Percentiles rank a stretch among this genome's conserved stretches.
These are phyloP conservation scores for Trametopsis cervina DNA, from an alignment of 768 basidiomycete species.

Conservation along the genomic window DNA sequence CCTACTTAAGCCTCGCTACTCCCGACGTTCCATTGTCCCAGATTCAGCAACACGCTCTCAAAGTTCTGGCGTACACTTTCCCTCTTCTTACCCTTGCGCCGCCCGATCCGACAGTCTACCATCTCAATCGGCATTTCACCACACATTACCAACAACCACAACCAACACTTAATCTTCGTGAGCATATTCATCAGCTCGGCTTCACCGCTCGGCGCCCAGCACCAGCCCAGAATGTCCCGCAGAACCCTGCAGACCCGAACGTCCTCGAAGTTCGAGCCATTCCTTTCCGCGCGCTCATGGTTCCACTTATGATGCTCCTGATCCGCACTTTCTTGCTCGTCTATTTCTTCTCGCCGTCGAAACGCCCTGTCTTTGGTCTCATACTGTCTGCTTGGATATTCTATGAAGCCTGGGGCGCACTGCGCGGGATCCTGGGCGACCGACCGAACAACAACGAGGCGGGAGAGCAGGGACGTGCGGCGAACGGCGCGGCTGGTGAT, in stretches of 20 bases:
- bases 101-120: constrained; percentile 22
- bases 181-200: constrained; percentile 58
- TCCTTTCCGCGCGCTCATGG: constrained; percentile 58
- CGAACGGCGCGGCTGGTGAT: constrained; percentile 8
- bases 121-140: neutral
- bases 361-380: constrained; percentile 63
- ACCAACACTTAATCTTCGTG: constrained; percentile 39
- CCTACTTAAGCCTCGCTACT: constrained; percentile 46
- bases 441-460: constrained; percentile 19
- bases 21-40: constrained; percentile 43
- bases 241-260: constrained; percentile 28
- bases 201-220: constrained; percentile 43
- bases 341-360: constrained; percentile 71
- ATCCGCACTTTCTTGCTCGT: constrained; percentile 62
- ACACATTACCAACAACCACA: constrained; percentile 14
- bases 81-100: constrained; percentile 33
- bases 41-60: constrained; percentile 57
- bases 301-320: constrained; percentile 60
- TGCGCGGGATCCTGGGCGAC: constrained; percentile 41
- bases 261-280: constrained; percentile 43
- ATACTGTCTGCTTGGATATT: constrained; percentile 63
- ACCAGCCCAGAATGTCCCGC: constrained; percentile 20
- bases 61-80: constrained; percentile 55
- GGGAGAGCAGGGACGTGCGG: constrained; percentile 16
- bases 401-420: constrained; percentile 71